Conservation (phyloP, 148 eudicot species). For the Amaranthus hypochondriacus region DNA sequence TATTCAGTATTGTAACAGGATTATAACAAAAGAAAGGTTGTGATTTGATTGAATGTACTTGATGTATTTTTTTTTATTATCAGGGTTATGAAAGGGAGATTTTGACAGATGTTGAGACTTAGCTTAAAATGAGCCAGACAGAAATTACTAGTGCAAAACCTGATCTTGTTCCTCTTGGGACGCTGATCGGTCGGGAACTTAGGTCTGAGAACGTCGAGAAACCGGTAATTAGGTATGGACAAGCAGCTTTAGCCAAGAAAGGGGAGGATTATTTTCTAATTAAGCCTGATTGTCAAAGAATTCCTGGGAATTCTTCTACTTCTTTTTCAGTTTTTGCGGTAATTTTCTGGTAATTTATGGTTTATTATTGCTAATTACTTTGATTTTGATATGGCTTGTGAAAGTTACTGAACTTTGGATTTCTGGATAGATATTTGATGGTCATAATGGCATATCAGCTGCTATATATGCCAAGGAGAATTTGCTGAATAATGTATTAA, state of each 20-base stretch:
- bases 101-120: constrained; percentile 37
- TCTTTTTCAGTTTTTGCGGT: constrained; percentile 90
- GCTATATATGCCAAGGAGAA: constrained; percentile 86
- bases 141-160: constrained; percentile 50
- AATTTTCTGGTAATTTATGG: constrained; percentile 18
- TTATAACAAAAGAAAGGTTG: not conserved
- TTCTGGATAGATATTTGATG: constrained; percentile 73
- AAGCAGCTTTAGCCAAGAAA: constrained; percentile 91
- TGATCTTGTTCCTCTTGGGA: constrained; percentile 73
- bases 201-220: constrained; percentile 74
- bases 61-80: constrained; percentile 10
- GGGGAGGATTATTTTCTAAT: constrained; percentile 93
- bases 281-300: constrained; percentile 68
- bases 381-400: constrained; percentile 6
- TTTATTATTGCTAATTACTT: constrained; percentile 5
- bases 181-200: constrained; percentile 81
- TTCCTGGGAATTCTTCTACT: constrained; percentile 70
- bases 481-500: constrained; percentile 72
- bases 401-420: constrained; percentile 15
- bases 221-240: constrained; percentile 77
- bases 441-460: constrained; percentile 97
- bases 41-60: constrained; percentile 19
- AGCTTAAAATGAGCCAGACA: constrained; percentile 53
- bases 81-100: constrained; percentile 34
- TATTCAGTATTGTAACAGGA: not conserved